Base-by-base conservation (phyloP, 2,329 filamentous ascomycete genomes). In the Fusarium sp. region DNA sequence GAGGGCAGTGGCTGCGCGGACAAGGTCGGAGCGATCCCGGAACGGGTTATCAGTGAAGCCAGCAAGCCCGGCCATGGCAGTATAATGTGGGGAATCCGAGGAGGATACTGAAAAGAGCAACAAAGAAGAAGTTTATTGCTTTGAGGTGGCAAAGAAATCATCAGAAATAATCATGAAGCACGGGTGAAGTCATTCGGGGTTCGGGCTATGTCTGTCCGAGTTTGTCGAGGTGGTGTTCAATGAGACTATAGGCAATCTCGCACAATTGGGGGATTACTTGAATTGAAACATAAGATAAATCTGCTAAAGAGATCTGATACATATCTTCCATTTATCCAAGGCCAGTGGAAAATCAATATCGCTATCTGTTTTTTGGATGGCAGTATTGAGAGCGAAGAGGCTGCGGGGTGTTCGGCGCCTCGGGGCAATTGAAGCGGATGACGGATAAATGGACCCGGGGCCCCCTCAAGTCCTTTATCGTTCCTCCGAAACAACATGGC, bases 21-120 rank as follows among this genome's bases (percentile, higher is more conserved):
- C 56, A 3, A 85, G 61, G 65, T 86, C 84, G 0, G 66, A 68
- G 4, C 82, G 81, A 5, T 79, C 80, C 11, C 67, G 67, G 36
- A 85, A 79, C 2, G 81, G 74, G 69, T 86, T 86, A 62, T 84
- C 80, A 0, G 83, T 82, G 70, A 86, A 86, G 5, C 84, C 83
- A 20, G 71, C 36, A 0, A 84, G 78, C 8, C 77, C 66, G 27
- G 81, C 75, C 83, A 84, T 85, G 31, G 8, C 11, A 16, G 11
- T 22, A 18, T 1, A 38, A 42, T 16, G 5, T 35, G 5, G 27
- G 14, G 10, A 59, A 22, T 10, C 18, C 16, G 16, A 59, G 6
- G 20, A 63, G 9, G 14, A 11, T 58, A 31, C 29, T 31, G 10
- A 3, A 9, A 31, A 31, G 29, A 31, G 29, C 10, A 31, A 9